Conservation (phyloP, 2,329 filamentous ascomycete species). For the Monilinia laxa region DNA sequence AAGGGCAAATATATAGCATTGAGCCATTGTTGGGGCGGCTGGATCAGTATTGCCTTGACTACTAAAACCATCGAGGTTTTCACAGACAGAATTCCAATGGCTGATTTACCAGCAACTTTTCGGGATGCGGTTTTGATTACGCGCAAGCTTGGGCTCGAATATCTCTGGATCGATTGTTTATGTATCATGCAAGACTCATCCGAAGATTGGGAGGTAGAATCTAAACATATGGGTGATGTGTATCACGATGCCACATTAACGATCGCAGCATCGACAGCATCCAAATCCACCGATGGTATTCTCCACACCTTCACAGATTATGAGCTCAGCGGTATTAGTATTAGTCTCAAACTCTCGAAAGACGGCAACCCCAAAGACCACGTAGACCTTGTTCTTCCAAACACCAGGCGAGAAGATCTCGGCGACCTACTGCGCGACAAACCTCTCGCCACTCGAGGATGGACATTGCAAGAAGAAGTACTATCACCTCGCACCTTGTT, state of each 20-base stretch:
- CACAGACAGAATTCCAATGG: background rate
- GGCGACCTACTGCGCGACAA: background rate
- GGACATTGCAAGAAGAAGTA: constrained; percentile 10
- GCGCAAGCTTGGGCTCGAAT: background rate
- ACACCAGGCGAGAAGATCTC: background rate
- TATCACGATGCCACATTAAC: constrained; percentile 15
- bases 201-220: constrained; percentile 16
- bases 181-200: constrained; percentile 21
- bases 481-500: background rate
- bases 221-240: constrained; percentile 13
- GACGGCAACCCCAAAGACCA: background rate
- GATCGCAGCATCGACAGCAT: background rate
- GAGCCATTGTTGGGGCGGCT: constrained; percentile 9
- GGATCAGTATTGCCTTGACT: background rate
- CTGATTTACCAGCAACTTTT: constrained; percentile 1
- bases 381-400: background rate
- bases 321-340: background rate
- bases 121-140: background rate
- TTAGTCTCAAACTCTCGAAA: background rate
- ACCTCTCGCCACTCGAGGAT: background rate
- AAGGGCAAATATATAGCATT: background rate
- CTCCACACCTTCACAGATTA: background rate
- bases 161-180: constrained; percentile 22
- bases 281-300: background rate
- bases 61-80: background rate